Evolutionary conservation across 345 rosid genomes (phyloP), one percentile per base, ranked within the genome.

Genomic region (Eucalyptus marginata): DNA sequence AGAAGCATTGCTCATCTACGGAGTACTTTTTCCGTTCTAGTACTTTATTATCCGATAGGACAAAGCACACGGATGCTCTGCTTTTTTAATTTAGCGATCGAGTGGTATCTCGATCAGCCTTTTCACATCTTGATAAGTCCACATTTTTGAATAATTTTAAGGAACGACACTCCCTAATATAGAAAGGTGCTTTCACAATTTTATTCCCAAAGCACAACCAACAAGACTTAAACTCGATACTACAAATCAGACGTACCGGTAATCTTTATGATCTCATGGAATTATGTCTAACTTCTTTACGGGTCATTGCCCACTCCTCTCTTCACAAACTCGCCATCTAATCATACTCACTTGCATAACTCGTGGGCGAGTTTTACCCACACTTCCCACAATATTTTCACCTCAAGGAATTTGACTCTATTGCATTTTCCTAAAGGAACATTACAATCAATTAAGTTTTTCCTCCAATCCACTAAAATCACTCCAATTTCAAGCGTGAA

Each of bases 51-150:
- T 14, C 36, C 40, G 2, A 7, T n/a, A 64, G 0, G 18, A n/a
- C 5, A 13, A 14, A 15, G 18, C 18, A 64, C 3, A 5, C 18
- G 5, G 20, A 27, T 29, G 16, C 10, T 15, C 2, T 14, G 10
- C 3, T n/a, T 64, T 64, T 64, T n/a, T 1, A 1, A n/a, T 4
- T 8, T 4, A 7, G 2, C 2, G 2, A 15, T 56, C 2, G 2
- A n/a, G 8, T 4, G 36, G 7, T n/a, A 64, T 13, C 40, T n/a
- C 8, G 3, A 29, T 7, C 0, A 15, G 5, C 5, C 7, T n/a
- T 7, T 2, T 0, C 1, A 0, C 3, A 16, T n/a, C 10, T 64
- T 16, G 10, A n/a, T 15, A 15, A 14, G 3, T 64, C 1, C 0
- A n/a, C 20, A 52, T 52, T 52, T 52, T 0, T 0, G 0, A 18